These are phyloP conservation scores for Hymenoscyphus infarciens DNA, from an alignment of 2,329 filamentous ascomycete genomes.

Conservation along the genomic window DNA sequence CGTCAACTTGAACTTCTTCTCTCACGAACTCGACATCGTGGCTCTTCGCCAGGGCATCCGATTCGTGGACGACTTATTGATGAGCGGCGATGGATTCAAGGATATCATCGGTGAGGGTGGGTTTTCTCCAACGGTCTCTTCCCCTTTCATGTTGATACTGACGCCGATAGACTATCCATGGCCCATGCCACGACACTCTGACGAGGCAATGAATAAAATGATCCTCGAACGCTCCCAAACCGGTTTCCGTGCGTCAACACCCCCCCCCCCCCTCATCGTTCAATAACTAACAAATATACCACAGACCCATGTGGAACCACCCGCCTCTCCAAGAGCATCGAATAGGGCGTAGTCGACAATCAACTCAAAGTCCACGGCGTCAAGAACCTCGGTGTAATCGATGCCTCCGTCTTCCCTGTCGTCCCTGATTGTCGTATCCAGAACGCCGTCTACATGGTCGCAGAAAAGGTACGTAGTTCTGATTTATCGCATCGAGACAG, in stretches of 20 bases:
- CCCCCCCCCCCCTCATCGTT: not conserved
- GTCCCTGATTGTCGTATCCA: conserved; percentile 55
- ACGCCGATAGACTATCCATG: conserved; percentile 50
- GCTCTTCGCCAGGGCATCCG: conserved; percentile 43
- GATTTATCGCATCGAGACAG: not conserved
- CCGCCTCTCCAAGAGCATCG: conserved; percentile 49
- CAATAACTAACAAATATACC: conserved; percentile 17
- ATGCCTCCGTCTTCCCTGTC: conserved; percentile 54
- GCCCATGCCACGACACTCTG: conserved; percentile 53
- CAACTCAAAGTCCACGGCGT: conserved; percentile 51
- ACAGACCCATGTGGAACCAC: conserved; percentile 51
- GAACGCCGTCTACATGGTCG: conserved; percentile 58
- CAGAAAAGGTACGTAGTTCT: conserved; percentile 40
- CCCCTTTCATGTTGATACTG: too few relatives aligned
- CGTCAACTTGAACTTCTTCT: conserved; percentile 36
- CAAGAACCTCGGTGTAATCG: conserved; percentile 50
- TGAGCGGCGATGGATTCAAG: conserved; percentile 53
- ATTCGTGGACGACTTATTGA: conserved; percentile 47
- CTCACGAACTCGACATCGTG: conserved; percentile 47
- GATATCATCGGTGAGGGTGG: conserved; percentile 43
- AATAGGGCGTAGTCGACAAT: conserved; percentile 50
- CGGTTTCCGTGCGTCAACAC: conserved; percentile 40
- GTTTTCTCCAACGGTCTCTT: too few relatives aligned
- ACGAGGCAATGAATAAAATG: conserved; percentile 53
- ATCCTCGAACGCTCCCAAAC: conserved; percentile 59